Conservation (phyloP, 208 protist genomes). For the Leishmania braziliensis region DNA sequence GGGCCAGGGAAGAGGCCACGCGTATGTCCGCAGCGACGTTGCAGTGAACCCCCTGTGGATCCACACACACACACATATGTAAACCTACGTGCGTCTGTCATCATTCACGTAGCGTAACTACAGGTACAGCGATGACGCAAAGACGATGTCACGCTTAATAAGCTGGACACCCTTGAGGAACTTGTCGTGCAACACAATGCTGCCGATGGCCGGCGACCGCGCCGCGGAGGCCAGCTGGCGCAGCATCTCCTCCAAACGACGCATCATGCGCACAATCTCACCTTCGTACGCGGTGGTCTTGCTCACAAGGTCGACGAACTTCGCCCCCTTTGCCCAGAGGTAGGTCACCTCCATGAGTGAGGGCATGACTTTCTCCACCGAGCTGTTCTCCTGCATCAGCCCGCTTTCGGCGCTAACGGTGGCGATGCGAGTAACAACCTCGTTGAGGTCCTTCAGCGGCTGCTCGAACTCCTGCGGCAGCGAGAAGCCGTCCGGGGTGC, state of each 20-base stretch:
- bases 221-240: slow-evolving; percentile 97
- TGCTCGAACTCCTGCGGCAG: slow-evolving; percentile 88
- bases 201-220: slow-evolving; percentile 98
- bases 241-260: slow-evolving; percentile 98
- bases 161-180: slow-evolving; percentile 96
- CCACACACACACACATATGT: neutral
- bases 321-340: slow-evolving; percentile 96
- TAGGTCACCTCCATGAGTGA: slow-evolving; percentile 97
- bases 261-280: slow-evolving; percentile 98
- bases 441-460: slow-evolving; percentile 89
- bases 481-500: slow-evolving; percentile 89
- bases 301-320: slow-evolving; percentile 97
- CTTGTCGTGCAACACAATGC: slow-evolving; percentile 97
- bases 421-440: slow-evolving; percentile 93
- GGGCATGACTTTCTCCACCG: slow-evolving; percentile 95
- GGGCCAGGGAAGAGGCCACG: neutral
- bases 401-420: slow-evolving; percentile 93
- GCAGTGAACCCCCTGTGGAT: neutral
- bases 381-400: slow-evolving; percentile 90
- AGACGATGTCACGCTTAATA: slow-evolving; percentile 99
- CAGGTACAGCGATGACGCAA: slow-evolving; percentile 98
- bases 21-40: neutral
- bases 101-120: slow-evolving; percentile 38
- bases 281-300: slow-evolving; percentile 99
- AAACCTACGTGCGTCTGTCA: neutral